Evolutionary conservation across 2,329 filamentous ascomycete genomes (phyloP).

Genomic region (Pseudogymnoascus sp.): DNA sequence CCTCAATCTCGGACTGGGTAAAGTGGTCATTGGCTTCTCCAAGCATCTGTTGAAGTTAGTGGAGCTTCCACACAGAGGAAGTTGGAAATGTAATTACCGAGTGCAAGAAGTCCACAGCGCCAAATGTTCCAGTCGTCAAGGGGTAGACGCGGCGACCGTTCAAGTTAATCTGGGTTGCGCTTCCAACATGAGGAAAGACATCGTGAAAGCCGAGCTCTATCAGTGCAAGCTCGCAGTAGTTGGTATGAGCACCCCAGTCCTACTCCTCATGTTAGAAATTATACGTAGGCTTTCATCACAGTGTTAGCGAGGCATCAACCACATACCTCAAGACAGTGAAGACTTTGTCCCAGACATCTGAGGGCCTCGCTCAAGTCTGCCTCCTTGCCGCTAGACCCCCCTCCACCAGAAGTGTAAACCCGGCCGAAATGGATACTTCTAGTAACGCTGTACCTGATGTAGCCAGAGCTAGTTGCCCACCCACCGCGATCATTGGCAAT

Average conservation of each 20-base stretch:
- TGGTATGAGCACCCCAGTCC: constrained; percentile 29
- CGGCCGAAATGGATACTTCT: constrained; percentile 71
- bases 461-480: constrained; percentile 86
- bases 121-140: constrained; percentile 67
- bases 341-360: constrained; percentile 63
- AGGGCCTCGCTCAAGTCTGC: constrained; percentile 73
- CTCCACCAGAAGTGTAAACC: constrained; percentile 59
- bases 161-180: constrained; percentile 54
- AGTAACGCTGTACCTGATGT: constrained; percentile 65
- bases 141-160: constrained; percentile 61
- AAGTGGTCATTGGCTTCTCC: constrained; percentile 76
- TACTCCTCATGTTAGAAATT: not conserved
- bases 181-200: constrained; percentile 69
- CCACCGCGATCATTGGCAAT: constrained; percentile 82
- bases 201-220: constrained; percentile 60
- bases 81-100: constrained; percentile 41
- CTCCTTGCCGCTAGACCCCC: constrained; percentile 53
- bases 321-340: constrained; percentile 63
- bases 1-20: constrained; percentile 74
- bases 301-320: not conserved
- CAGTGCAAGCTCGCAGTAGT: constrained; percentile 71
- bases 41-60: constrained; percentile 26
- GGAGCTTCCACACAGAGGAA: too few species aligned
- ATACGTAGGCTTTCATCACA: not conserved
- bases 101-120: constrained; percentile 76